Evolutionary conservation across 2,329 filamentous ascomycete species (phyloP), one percentile per base, ranked within the genome.

Genomic region (Colletotrichum kahawae): DNA sequence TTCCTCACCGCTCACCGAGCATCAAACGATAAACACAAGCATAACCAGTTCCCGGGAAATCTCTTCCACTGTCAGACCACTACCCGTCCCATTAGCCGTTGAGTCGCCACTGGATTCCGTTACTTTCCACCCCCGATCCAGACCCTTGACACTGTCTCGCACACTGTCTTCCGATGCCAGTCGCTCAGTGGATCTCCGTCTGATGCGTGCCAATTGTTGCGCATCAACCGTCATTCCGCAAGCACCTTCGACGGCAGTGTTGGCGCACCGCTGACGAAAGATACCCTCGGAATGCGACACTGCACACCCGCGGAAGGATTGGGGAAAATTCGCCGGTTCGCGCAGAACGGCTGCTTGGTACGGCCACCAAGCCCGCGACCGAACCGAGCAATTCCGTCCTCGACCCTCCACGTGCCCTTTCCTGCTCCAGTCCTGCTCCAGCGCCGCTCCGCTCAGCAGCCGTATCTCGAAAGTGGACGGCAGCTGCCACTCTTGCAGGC

Each of bases 351-450:
- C 38, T 67, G 43, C 43, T 36, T 57, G 62, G 56, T 18, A 33
- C 54, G 65, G 51, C 16, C 18, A 27, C 16, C 59, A 6, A 21
- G 43, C 69, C 54, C 57, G 60, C 34, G 34, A 24, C 69, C 72
- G 69, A 75, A 75, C 69, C 69, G 72, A 75, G 72, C 62, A 67
- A 64, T 64, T 72, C 57, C 72, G 67, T 48, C 9, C 59, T 57
- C 38, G 56, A 31, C 27, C 63, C 36, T 70, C 56, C 66, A 43
- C 59, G 59, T 63, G 59, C 59, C 70, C 38, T 27, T 51, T 27
- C 14, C 57, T 12, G 16, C 57, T 33, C 34, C 38, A 48, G 38
- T 48, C 5, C 18, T 43, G 38, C 38, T 43, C 38, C 38, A 64
- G 57, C 43, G 34, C 43, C 31, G 64, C 34, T 65, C 62, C 34